These are phyloP conservation scores for Rheum nobile DNA, from an alignment of 148 eudicot species.

Conservation along the genomic window DNA sequence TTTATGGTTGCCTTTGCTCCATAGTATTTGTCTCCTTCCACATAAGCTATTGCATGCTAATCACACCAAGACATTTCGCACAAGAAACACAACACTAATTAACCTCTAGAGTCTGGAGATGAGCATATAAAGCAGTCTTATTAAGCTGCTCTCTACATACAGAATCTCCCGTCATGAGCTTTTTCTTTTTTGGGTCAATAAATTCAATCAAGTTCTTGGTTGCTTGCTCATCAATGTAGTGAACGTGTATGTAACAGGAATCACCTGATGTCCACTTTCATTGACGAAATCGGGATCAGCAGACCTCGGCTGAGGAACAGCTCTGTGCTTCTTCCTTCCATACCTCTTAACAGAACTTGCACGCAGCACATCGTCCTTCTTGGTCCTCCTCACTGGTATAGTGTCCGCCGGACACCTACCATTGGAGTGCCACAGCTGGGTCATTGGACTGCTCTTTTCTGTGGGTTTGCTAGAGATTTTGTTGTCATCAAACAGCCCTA, in stretches of 20 bases:
- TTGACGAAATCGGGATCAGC: constrained; percentile 88
- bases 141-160: not conserved
- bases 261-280: constrained; percentile 93
- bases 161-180: no score
- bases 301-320: constrained; percentile 69
- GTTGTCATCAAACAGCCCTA: constrained; percentile 55
- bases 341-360: constrained; percentile 77
- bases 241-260: not conserved
- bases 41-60: constrained; percentile 97
- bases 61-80: not conserved
- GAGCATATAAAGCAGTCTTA: not conserved
- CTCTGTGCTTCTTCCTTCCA: constrained; percentile 71
- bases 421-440: constrained; percentile 76
- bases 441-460: constrained; percentile 23
- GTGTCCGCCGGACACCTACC: constrained; percentile 70
- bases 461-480: constrained; percentile 29
- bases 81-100: not conserved
- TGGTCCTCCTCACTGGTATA: constrained; percentile 82
- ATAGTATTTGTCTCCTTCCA: constrained; percentile 85
- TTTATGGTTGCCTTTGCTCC: constrained; percentile 95
- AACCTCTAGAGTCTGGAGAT: not conserved
- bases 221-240: not conserved
- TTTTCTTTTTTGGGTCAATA: not conserved
- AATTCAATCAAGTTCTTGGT: not conserved
- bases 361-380: constrained; percentile 67